Evolutionary conservation across 768 basidiomycete species (phyloP), one percentile per base, ranked within the genome.

Genomic region (Boletus sensibilis): DNA sequence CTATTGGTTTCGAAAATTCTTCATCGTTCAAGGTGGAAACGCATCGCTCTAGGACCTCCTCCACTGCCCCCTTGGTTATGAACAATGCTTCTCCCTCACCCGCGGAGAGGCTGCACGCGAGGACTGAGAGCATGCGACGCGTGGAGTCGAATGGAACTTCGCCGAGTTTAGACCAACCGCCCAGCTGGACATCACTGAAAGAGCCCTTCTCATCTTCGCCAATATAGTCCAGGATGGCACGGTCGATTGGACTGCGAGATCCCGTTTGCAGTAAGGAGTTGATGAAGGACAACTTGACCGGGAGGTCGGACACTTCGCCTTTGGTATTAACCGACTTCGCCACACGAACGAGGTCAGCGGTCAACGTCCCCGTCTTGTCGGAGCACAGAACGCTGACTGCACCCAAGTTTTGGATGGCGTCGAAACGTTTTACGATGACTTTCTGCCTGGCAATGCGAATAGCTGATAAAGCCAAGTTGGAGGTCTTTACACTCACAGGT

Each of bases 301-400:
- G 71, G 41, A 69, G 62, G 27, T 58, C 63, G 2, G 68, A 65
- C 14, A 50, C 23, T 55, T 64, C 65, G 41, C 69, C 67, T 40
- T 42, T 49, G 38, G 21, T 27, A 21, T 67, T 50, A 4, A 71
- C 59, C 52, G 60, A 72, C 64, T 58, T 71, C 50, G 58, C 75
- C 68, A 52, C 73, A 51, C 79, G 77, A 69, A 73, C 69, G 20
- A 62, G 61, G 56, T 71, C 70, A 38, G 66, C 69, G 10, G 82
- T 82, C 31, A 83, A 66, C 16, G 85, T 87, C 25, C 85, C 85
- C 1, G 85, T 87, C 68, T 86, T 86, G 68, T 87, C 85, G 23
- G 82, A 83, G 65, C 85, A 86, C 50, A 79, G 65, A 47, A 78
- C 64, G 52, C 71, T 74, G 27, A 87, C 83, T 10, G 78, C 82